A percentile compares a stretch with the other conserved stretches of the same genome.
Conservation (phyloP, 257 asterid genomes). For the Solanum clarkiae region DNA sequence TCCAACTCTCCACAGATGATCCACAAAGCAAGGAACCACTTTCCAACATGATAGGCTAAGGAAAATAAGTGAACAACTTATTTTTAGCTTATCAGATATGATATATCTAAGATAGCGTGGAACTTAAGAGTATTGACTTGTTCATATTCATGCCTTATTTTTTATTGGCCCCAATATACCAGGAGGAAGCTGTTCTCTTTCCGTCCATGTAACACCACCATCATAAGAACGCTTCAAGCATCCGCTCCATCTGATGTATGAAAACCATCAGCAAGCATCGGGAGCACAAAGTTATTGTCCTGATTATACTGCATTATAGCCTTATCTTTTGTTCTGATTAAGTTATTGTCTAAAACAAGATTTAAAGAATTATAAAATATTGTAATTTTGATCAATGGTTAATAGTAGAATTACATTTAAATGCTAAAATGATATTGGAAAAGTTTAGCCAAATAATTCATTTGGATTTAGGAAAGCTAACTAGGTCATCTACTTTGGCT, state of each 20-base stretch:
- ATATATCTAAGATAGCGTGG: background rate
- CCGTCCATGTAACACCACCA: conserved; percentile 75
- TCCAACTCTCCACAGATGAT: conserved; percentile 98
- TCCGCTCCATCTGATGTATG: conserved; percentile 71
- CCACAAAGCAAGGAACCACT: conserved; percentile 89
- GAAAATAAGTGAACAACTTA: background rate
- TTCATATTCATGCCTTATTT: conserved; percentile 44
- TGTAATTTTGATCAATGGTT: background rate
- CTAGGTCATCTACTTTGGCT: background rate
- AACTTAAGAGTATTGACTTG: background rate
- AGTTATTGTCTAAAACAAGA: background rate
- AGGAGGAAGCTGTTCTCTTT: conserved; percentile 86
- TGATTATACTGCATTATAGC: background rate
- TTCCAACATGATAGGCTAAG: conserved; percentile 77
- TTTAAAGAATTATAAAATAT: background rate
- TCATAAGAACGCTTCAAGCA: conserved; percentile 80
- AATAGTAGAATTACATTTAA: background rate
- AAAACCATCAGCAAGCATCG: background rate
- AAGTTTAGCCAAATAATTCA: background rate
- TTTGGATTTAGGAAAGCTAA: background rate
- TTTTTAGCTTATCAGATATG: background rate
- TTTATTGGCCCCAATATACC: conserved; percentile 94
- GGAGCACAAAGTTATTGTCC: background rate
- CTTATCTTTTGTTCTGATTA: background rate
- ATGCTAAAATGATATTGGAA: background rate